These are phyloP conservation scores for Waltiozyma sp. DNA, from an alignment of 1,139 yeast species.

Conservation along the genomic window DNA sequence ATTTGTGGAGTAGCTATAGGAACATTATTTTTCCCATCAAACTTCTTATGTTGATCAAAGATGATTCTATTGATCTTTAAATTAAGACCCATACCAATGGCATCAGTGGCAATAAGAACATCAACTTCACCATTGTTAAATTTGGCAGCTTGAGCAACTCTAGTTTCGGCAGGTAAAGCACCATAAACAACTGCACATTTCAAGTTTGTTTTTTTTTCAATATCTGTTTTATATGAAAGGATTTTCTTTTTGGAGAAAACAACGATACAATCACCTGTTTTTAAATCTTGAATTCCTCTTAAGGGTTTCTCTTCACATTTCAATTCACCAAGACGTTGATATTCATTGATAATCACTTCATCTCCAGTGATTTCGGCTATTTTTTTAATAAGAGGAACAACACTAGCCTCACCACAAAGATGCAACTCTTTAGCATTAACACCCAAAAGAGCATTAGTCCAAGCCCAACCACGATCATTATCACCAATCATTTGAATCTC, in stretches of 20 bases:
- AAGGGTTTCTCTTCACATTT: conserved; percentile 37
- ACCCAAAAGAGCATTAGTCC: conserved; percentile 90
- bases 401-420: conserved; percentile 85
- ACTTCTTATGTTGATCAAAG: conserved; percentile 59
- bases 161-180: conserved; percentile 89
- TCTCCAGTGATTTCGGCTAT: conserved; percentile 70
- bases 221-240: conserved; percentile 49
- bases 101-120: conserved; percentile 86
- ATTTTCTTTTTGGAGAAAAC: conserved; percentile 73
- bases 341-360: conserved; percentile 52
- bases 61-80: conserved; percentile 71
- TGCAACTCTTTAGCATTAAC: conserved; percentile 80
- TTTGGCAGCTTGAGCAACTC: conserved; percentile 70
- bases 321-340: conserved; percentile 67
- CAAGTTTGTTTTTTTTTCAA: conserved; percentile 48
- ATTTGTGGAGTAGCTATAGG: conserved; percentile 51
- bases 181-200: conserved; percentile 92
- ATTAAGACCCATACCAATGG: conserved; percentile 95
- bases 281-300: conserved; percentile 26
- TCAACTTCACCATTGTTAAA: conserved; percentile 73
- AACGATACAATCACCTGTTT: conserved; percentile 80
- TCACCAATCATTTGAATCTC: conserved; percentile 95
- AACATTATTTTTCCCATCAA: conserved; percentile 46
- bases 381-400: conserved; percentile 51
- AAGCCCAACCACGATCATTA: conserved; percentile 74